phyloP scores from a whole-genome alignment of 805 yeast genomes.

The Nadsonia fulvescens region DNA sequence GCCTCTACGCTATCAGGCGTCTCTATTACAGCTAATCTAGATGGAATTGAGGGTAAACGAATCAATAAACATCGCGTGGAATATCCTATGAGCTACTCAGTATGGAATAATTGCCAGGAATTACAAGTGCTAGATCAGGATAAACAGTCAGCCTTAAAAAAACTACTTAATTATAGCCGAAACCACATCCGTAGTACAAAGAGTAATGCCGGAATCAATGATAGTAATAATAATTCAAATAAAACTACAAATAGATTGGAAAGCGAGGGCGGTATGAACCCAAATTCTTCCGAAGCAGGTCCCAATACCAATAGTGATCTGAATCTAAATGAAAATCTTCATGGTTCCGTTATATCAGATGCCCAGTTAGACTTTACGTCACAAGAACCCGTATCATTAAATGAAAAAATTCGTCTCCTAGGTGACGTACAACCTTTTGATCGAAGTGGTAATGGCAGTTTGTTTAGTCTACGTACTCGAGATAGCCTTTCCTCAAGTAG shows the following conservation, averaged over 20 bases:
- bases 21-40: constrained; percentile 60
- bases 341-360: too few relatives aligned
- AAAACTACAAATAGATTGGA: too few relatives aligned
- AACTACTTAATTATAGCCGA: constrained; percentile 1
- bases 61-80: constrained; percentile 17
- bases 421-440: too few relatives aligned
- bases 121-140: constrained; percentile 1
- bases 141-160: constrained; percentile 3
- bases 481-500: too few relatives aligned
- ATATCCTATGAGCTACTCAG: constrained; percentile 4
- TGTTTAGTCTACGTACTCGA: too few relatives aligned
- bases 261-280: too few relatives aligned
- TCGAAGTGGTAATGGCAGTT: too few relatives aligned
- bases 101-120: constrained; percentile 1
- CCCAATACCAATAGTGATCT: too few relatives aligned
- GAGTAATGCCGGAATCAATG: constrained; percentile 1
- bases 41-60: constrained; percentile 50
- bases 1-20: constrained; percentile 42
- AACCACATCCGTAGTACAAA: constrained; percentile 1
- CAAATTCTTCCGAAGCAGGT: too few relatives aligned
- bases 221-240: too few relatives aligned
- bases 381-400: constrained; percentile 13
- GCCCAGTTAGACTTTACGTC: too few relatives aligned
- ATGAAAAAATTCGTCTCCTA: constrained; percentile 12
- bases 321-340: too few relatives aligned